phyloP scores from a whole-genome alignment of 129 eudicot species.

The sunflower (Helianthus annuus) region DNA sequence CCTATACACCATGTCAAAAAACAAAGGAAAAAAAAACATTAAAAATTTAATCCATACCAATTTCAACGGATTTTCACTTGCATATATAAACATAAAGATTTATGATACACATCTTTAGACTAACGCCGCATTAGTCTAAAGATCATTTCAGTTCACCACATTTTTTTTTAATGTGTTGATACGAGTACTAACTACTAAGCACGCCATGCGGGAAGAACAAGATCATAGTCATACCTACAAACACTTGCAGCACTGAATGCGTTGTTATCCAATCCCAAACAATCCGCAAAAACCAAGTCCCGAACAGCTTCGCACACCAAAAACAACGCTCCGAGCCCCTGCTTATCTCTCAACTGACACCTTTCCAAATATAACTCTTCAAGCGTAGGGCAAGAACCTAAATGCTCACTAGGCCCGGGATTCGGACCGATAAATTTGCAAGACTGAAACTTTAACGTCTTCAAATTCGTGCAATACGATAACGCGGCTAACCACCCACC shows the following conservation, averaged over 20 bases:
- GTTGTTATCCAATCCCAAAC: slow-evolving; percentile 90
- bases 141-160: background rate
- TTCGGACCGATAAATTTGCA: slow-evolving; percentile 63
- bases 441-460: slow-evolving; percentile 76
- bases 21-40: background rate
- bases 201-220: slow-evolving; percentile 2
- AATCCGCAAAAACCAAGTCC: slow-evolving; percentile 68
- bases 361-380: slow-evolving; percentile 78
- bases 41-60: background rate
- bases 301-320: slow-evolving; percentile 67
- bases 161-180: background rate
- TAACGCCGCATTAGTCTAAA: too few species aligned
- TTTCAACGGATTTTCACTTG: slow-evolving; percentile 2
- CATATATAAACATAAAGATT: background rate
- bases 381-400: slow-evolving; percentile 74
- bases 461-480: slow-evolving; percentile 75
- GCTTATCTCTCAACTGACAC: slow-evolving; percentile 76
- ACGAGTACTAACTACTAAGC: slow-evolving; percentile 1
- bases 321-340: slow-evolving; percentile 74
- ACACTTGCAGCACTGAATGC: slow-evolving; percentile 63
- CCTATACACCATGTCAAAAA: slow-evolving; percentile 45
- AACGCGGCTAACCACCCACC: slow-evolving; percentile 95
- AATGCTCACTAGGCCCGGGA: slow-evolving; percentile 89
- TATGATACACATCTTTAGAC: background rate
- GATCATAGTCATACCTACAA: slow-evolving; percentile 61